phyloP scores from a whole-genome alignment of 495 filamentous ascomycete genomes.

The Penicillium arizonense region DNA sequence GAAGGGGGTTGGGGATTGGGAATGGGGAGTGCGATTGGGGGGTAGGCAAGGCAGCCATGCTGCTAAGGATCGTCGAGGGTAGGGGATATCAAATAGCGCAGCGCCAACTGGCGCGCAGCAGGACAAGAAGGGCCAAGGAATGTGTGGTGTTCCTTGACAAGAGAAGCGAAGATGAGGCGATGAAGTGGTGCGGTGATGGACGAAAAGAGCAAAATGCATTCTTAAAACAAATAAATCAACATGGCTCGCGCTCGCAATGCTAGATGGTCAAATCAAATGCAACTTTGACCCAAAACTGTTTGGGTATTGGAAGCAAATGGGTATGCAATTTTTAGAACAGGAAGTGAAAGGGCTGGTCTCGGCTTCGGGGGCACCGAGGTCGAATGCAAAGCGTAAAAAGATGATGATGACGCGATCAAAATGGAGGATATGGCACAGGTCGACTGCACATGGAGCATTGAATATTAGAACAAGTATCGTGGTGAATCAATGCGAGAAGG shows the following conservation, averaged over 20 bases:
- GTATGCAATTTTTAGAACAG: constrained; percentile 47
- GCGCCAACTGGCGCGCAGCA: constrained; percentile 29
- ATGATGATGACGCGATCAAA: constrained; percentile 9
- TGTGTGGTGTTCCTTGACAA: constrained; percentile 8
- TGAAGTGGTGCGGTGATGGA: constrained; percentile 10
- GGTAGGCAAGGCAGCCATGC: constrained; percentile 12
- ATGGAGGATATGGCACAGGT: constrained; percentile 12
- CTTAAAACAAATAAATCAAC: constrained; percentile 31
- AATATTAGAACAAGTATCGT: constrained; percentile 12
- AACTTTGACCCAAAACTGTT: constrained; percentile 35
- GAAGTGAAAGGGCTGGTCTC: constrained; percentile 28
- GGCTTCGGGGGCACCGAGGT: constrained; percentile 23
- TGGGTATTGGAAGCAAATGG: constrained; percentile 33
- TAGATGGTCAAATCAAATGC: constrained; percentile 44
- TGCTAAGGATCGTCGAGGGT: constrained; percentile 28
- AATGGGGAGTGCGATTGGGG: background rate
- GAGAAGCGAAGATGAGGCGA: constrained; percentile 17
- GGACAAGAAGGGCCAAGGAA: constrained; percentile 13
- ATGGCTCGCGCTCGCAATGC: constrained; percentile 54
- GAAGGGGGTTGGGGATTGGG: constrained; percentile 4
- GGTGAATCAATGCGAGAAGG: constrained; percentile 15
- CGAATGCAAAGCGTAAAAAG: constrained; percentile 29
- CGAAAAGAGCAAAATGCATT: constrained; percentile 32
- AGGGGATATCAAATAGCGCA: constrained; percentile 27
- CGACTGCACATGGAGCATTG: constrained; percentile 5